phyloP scores from a whole-genome alignment of 148 eudicot genomes.

The Fagopyrum esculentum region DNA sequence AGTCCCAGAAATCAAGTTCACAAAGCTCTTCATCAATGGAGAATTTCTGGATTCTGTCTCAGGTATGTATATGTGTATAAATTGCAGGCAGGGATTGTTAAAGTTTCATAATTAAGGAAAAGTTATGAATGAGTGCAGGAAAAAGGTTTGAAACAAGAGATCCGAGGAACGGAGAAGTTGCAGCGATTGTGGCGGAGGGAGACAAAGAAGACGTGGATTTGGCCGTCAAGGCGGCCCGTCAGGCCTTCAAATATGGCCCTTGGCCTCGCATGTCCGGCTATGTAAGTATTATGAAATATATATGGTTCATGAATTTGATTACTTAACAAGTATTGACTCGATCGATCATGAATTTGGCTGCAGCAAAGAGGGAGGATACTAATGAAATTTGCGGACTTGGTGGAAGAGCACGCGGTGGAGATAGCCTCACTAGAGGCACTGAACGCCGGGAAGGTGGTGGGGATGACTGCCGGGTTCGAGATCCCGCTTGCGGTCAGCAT shows the following conservation, averaged over 20 bases:
- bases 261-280: conserved; percentile 73
- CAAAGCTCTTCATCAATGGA: conserved; percentile 86
- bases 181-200: conserved; percentile 63
- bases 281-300: conserved; percentile 24
- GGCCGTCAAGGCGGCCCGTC: conserved; percentile 73
- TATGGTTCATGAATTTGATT: background rate
- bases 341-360: background rate
- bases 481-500: conserved; percentile 35
- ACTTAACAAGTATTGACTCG: too few relatives aligned
- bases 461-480: conserved; percentile 30
- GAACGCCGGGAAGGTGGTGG: conserved; percentile 60
- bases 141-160: conserved; percentile 67
- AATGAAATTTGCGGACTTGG: conserved; percentile 44
- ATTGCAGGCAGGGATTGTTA: too few relatives aligned
- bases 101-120: too few relatives aligned
- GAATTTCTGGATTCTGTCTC: conserved; percentile 61
- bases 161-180: conserved; percentile 66
- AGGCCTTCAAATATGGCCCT: conserved; percentile 74
- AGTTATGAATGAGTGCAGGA: conserved; percentile 8
- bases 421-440: conserved; percentile 38
- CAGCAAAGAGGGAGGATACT: conserved; percentile 40
- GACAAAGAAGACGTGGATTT: conserved; percentile 58
- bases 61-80: conserved; percentile 17
- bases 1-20: conserved; percentile 69
- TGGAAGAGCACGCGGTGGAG: conserved; percentile 35